A percentile compares a stretch with the other conserved stretches of the same genome.
Conservation (phyloP, 768 basidiomycete species). For the Trametes cingulata region DNA sequence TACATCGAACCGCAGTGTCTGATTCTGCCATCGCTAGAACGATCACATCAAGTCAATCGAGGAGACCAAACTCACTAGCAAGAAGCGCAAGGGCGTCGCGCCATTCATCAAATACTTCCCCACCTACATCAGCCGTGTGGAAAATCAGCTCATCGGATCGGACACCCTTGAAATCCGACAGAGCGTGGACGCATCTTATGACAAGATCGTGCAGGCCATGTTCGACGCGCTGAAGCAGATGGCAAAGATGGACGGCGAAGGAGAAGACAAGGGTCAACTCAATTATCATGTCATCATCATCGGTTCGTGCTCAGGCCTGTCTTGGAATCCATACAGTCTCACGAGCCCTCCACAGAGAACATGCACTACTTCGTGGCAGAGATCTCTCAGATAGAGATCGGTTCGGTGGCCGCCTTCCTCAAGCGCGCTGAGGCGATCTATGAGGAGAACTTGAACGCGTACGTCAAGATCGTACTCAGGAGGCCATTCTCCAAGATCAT, state of each 20-base stretch:
- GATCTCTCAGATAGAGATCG: conserved; percentile 66
- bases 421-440: conserved; percentile 81
- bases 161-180: conserved; percentile 76
- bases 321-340: not conserved
- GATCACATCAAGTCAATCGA: conserved; percentile 89
- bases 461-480: conserved; percentile 84
- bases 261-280: conserved; percentile 94
- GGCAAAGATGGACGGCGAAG: conserved; percentile 92
- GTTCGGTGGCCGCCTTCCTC: conserved; percentile 62
- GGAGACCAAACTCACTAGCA: conserved; percentile 86
- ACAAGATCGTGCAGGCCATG: conserved; percentile 85
- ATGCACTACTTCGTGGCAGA: conserved; percentile 94
- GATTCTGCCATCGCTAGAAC: conserved; percentile 46
- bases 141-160: conserved; percentile 77
- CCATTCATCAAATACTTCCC: conserved; percentile 95
- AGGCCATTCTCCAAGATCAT: conserved; percentile 86
- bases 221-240: conserved; percentile 93
- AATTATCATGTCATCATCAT: conserved; percentile 96
- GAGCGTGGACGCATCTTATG: conserved; percentile 81
- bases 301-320: conserved; percentile 52
- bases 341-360: conserved; percentile 61
- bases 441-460: conserved; percentile 84
- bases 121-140: conserved; percentile 78
- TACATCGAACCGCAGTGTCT: not conserved
- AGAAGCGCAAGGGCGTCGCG: conserved; percentile 90